Evolutionary conservation across 805 yeast species (phyloP).

Genomic region (Wickerhamiella brachini): DNA sequence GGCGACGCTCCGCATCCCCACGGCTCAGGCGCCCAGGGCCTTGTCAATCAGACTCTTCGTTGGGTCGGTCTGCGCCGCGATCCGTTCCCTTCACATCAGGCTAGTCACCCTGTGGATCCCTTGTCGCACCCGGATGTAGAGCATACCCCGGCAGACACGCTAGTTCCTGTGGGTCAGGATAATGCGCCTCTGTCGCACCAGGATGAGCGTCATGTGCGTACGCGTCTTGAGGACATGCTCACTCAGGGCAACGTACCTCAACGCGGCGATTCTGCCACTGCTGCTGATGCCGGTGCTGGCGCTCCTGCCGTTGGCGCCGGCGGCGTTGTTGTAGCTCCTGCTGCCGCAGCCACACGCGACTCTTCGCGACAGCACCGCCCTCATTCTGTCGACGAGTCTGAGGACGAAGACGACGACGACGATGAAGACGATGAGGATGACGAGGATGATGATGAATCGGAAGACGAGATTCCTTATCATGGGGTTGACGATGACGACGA

Average conservation of each 20-base stretch:
- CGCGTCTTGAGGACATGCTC: conserved; percentile 10
- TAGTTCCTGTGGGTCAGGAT: conserved; percentile 15
- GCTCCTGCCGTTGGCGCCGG: not conserved
- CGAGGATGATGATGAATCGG: conserved; percentile 21
- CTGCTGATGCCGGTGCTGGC: not conserved
- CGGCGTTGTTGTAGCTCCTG: not conserved
- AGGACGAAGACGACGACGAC: not conserved
- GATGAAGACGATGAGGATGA: conserved; percentile 8
- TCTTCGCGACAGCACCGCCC: not conserved
- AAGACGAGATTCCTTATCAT: conserved; percentile 17
- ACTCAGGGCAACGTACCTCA: conserved; percentile 8
- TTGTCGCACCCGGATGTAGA: conserved; percentile 19
- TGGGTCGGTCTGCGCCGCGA: conserved; percentile 1
- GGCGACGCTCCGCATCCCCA: conserved; percentile 24
- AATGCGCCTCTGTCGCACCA: conserved; percentile 11
- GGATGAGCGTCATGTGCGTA: conserved; percentile 15
- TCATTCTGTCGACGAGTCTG: not conserved
- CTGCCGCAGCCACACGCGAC: not conserved
- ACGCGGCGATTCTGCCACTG: not conserved
- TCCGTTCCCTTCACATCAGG: not conserved
- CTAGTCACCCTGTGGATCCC: conserved; percentile 13
- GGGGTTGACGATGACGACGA: conserved; percentile 21
- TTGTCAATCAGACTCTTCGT: conserved; percentile 3
- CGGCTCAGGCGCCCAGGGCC: conserved; percentile 3
- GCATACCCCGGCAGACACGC: conserved; percentile 14